Base-by-base conservation (phyloP, 345 rosid species). In the Lumnitzera racemosa region DNA sequence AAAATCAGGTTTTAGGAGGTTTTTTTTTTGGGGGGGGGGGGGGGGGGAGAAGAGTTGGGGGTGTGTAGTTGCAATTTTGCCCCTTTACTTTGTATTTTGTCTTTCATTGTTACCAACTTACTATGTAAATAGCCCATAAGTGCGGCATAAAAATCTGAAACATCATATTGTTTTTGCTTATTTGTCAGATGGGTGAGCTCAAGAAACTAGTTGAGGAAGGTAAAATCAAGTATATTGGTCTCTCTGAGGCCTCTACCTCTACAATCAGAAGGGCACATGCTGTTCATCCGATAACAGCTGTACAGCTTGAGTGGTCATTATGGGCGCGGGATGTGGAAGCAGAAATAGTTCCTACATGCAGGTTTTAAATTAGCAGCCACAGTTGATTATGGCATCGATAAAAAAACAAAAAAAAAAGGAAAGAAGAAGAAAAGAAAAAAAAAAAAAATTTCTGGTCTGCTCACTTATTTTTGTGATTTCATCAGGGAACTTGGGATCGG, bases 261-360 rank as follows among this genome's bases (percentile, higher is more conserved):
- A 84, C 91, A 25, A 87, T 90, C 55, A 81, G 87, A 73, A 68
- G 97, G 58, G 97, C 91, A 15, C 91, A 87, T 63, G 88, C 83
- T 25, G 80, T 87, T 72, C 97, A 87, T 55, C 95, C 95, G 0
- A 67, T 87, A 29, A 87, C 84, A 12, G 90, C 85, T 2, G 75
- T 87, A 12, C 90, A 87, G 51, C 64, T 85, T 25, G 97, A 87
- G 59, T 87, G 95, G 97, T 87, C 95, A 1, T 68, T 90, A 51
- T 87, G 91, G 95, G 53, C 85, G 0, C 77, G 97, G 73, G 97
- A 87, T 65, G 90, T 79, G 29, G 91, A 90, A 74, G 79, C 76
- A 64, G 90, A 81, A 41, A 84, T 87, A 53, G 63, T 84, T 63
- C 82, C 82, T 0, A 72, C 71, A 24, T 70, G 75, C 68, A 66